phyloP scores from a whole-genome alignment of 176 grass and related monocot genomes.

The Musa schizocarpa region DNA sequence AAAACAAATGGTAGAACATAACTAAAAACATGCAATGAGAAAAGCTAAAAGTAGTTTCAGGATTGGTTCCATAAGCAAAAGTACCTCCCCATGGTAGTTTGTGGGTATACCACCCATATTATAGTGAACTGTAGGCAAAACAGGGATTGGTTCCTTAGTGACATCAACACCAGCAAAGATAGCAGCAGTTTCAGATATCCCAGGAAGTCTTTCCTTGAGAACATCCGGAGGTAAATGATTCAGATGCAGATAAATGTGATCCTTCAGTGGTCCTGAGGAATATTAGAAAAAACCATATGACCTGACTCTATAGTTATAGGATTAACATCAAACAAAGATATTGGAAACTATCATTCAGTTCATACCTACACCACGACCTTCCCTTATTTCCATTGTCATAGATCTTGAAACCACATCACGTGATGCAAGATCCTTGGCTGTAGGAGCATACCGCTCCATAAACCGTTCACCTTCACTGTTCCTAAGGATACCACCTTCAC shows the following conservation, averaged over 20 bases:
- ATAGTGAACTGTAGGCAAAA: conserved; percentile 92
- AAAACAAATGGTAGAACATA: conserved; percentile 15
- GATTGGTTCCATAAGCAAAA: neutral
- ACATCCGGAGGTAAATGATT: conserved; percentile 20
- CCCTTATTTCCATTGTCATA: conserved; percentile 83
- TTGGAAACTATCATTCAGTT: neutral
- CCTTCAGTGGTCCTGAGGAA: conserved; percentile 72
- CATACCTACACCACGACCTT: conserved; percentile 66
- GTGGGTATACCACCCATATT: conserved; percentile 99
- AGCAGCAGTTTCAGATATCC: conserved; percentile 96
- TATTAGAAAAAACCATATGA: neutral
- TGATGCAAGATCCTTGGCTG: conserved; percentile 69
- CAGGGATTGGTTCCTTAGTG: conserved; percentile 95
- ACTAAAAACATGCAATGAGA: neutral
- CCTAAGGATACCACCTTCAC: conserved; percentile 89
- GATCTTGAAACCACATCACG: conserved; percentile 79
- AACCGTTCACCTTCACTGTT: conserved; percentile 83
- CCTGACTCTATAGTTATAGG: neutral
- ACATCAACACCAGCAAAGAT: conserved; percentile 98
- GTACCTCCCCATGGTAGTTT: conserved; percentile 90
- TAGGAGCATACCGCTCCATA: conserved; percentile 80
- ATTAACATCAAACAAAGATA: conserved; percentile 8
- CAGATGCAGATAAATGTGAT: conserved; percentile 36
- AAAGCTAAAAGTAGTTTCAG: neutral
- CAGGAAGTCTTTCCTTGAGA: conserved; percentile 89